Percentiles rank a stretch among this genome's conserved stretches.
Evolutionary conservation across 176 grass and related monocot genomes (phyloP).

Genomic region (Saccharum officinarum): DNA sequence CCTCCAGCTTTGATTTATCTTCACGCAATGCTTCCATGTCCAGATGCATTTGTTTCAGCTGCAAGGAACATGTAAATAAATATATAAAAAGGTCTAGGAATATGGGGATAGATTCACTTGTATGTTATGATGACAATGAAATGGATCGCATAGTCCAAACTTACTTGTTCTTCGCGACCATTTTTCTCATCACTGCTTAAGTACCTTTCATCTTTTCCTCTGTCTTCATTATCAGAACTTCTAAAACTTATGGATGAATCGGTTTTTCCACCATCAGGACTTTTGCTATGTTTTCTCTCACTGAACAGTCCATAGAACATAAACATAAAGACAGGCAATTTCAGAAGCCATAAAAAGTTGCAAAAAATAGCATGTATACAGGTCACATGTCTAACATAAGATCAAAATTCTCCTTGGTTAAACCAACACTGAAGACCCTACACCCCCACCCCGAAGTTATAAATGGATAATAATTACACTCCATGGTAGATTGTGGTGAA

Average conservation of each 20-base stretch:
- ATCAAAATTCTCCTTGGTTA: background rate
- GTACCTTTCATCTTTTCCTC: conserved; percentile 41
- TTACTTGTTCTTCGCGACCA: conserved; percentile 58
- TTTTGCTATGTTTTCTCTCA: conserved; percentile 65
- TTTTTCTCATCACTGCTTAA: conserved; percentile 61
- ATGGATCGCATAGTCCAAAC: conserved; percentile 39
- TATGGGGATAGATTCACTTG: background rate
- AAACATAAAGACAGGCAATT: conserved; percentile 25
- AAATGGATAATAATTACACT: background rate
- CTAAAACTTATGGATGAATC: conserved; percentile 61
- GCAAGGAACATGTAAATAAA: conserved; percentile 7
- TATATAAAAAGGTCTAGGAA: conserved; percentile 30
- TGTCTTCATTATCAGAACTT: conserved; percentile 57
- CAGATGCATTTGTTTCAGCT: conserved; percentile 69
- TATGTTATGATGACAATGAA: conserved; percentile 4
- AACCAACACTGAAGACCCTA: background rate
- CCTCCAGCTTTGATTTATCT: conserved; percentile 75
- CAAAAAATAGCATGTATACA: conserved; percentile 9
- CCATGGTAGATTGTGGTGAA: background rate
- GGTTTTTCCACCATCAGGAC: conserved; percentile 50
- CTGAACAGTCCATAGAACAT: conserved; percentile 27
- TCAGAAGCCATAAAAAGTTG: conserved; percentile 15
- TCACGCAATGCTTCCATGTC: conserved; percentile 65
- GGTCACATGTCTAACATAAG: conserved; percentile 1
- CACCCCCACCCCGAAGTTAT: background rate